Evolutionary conservation across 768 basidiomycete species (phyloP), one percentile per base, ranked within the genome.

Genomic region (Dioszegia aurantiaca): DNA sequence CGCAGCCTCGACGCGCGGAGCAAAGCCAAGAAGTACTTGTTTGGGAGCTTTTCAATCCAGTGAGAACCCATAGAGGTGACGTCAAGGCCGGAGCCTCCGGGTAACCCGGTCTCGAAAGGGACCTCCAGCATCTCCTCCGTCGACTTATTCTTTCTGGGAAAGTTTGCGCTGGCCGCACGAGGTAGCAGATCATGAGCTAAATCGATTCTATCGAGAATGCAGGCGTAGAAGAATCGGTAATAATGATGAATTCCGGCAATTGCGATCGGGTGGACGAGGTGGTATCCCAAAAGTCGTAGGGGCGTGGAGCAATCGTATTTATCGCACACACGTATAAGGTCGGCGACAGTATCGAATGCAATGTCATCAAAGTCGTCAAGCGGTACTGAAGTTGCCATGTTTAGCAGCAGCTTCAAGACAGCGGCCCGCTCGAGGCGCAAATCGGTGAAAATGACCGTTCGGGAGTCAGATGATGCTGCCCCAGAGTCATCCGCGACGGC

Each of bases 221-320:
- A 48, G 3, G 47, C 47, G 31, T 48, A 48, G 47, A 31, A 48
- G n/a, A 48, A 48, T 11, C 47, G 27, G n/a, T n/a, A n/a, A n/a
- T n/a, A n/a, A n/a, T n/a, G n/a, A 17, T 48, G 27, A 24, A 14
- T 4, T 16, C 17, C 30, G 28, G 3, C 31, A 4, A 4, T 12
- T 8, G 21, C 19, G 44, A 12, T 45, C 26, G 44, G 44, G 9
- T 9, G 8, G 9, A 24, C 44, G 21, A 45, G 19, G 23, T 24
- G 24, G 8, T 8, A 6, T 8, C 21, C 19, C 4, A 45, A 8
- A 8, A 42, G 16, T 17, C 40, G 6, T n/a, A 45, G 26, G 10
- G 44, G 26, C 4, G 44, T 23, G 44, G 11, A 14, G 26, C 44
- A 45, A 45, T 27, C 44, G 19, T 24, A 45, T 17, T 45, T 45